A percentile compares a stretch with the other conserved stretches of the same genome.
These are phyloP conservation scores for Nymphaea colorata DNA, from an alignment of 164 flowering plant genomes.

Conservation along the genomic window DNA sequence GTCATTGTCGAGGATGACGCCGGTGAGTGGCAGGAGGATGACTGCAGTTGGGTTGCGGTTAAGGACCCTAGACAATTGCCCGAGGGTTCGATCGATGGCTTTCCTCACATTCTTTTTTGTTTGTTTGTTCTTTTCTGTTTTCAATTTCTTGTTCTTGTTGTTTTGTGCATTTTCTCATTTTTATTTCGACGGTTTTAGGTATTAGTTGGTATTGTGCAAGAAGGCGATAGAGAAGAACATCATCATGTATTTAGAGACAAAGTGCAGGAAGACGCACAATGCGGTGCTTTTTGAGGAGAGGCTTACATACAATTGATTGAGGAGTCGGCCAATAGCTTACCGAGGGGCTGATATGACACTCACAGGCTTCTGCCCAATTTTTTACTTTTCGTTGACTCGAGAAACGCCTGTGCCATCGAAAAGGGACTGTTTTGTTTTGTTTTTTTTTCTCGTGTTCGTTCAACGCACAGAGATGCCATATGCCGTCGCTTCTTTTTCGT, in stretches of 20 bases:
- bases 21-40: background rate
- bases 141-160: background rate
- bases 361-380: too few relatives aligned
- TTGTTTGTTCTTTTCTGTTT: background rate
- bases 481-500: too few relatives aligned
- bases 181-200: slow-evolving; percentile 25
- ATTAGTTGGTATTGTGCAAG: slow-evolving; percentile 66
- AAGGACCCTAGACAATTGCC: slow-evolving; percentile 27
- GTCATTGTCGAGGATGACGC: background rate
- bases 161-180: background rate
- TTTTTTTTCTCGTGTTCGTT: too few relatives aligned
- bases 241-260: slow-evolving; percentile 81
- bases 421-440: too few relatives aligned
- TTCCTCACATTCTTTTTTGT: background rate
- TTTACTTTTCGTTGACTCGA: too few relatives aligned
- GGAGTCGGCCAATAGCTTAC: too few relatives aligned
- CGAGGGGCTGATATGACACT: too few relatives aligned
- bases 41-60: background rate
- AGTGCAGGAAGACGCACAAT: slow-evolving; percentile 92
- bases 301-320: too few relatives aligned
- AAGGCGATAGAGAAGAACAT: slow-evolving; percentile 72
- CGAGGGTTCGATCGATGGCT: slow-evolving; percentile 18
- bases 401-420: too few relatives aligned
- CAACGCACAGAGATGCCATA: too few relatives aligned
- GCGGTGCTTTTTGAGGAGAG: slow-evolving; percentile 81